Evolutionary conservation across 2,329 filamentous ascomycete species (phyloP).

Genomic region (Curvularia sp.): DNA sequence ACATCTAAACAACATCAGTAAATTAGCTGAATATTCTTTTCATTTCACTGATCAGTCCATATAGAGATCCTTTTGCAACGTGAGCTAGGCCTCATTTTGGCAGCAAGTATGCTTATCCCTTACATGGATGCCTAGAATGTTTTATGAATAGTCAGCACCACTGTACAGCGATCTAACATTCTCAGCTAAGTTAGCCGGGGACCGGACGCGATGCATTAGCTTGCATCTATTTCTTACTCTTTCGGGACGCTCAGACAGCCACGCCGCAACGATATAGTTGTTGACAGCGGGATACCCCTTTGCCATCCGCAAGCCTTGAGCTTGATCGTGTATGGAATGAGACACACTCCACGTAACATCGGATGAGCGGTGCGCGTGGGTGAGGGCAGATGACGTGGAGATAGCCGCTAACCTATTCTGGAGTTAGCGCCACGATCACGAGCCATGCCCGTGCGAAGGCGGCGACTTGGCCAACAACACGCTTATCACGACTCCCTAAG

Average conservation of each 20-base stretch:
- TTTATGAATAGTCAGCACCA: neutral
- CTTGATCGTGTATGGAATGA: neutral
- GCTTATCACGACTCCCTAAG: slow-evolving; percentile 22
- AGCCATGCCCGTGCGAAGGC: slow-evolving; percentile 27
- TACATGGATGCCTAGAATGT: neutral
- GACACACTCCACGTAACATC: neutral
- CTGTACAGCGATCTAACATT: neutral
- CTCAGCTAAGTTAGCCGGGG: neutral
- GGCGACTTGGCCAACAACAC: slow-evolving; percentile 27
- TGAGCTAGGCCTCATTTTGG: neutral
- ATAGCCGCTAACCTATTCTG: neutral
- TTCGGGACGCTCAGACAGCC: neutral
- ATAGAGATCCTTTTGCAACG: neutral
- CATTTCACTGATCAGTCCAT: neutral
- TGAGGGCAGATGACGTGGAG: slow-evolving; percentile 16
- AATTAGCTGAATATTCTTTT: neutral
- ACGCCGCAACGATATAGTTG: neutral
- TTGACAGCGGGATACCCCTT: neutral
- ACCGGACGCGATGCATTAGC: slow-evolving; percentile 1
- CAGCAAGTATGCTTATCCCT: neutral
- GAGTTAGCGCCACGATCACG: slow-evolving; percentile 20
- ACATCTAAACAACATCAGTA: neutral
- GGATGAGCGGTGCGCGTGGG: slow-evolving; percentile 18
- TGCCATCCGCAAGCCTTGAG: neutral
- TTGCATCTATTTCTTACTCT: slow-evolving; percentile 8